Conservation (phyloP, 495 filamentous ascomycete genomes). For the Penicillium maclennaniae region DNA sequence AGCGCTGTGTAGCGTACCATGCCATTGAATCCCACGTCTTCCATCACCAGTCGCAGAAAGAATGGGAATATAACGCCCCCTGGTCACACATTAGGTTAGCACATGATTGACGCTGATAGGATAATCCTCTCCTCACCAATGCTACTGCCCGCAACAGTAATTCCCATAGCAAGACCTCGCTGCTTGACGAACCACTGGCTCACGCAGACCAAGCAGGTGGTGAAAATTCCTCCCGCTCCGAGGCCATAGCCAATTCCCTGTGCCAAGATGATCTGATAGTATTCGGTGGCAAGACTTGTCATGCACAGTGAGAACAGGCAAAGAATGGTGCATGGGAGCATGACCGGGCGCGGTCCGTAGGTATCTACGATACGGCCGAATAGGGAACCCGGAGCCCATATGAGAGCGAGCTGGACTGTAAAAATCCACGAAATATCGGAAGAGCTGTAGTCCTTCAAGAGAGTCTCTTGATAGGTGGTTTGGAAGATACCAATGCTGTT, state of each 20-base stretch:
- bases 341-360: not conserved
- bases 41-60: too few species aligned
- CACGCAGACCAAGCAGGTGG: constrained; percentile 44
- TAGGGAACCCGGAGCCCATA: constrained; percentile 28
- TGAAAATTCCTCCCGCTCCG: constrained; percentile 38
- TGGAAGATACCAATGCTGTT: not conserved
- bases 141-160: not conserved
- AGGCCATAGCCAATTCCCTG: constrained; percentile 51
- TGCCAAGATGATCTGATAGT: constrained; percentile 55
- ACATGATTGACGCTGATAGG: constrained; percentile 12
- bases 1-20: too few species aligned
- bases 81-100: not conserved
- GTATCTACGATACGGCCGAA: constrained; percentile 21
- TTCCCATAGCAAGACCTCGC: constrained; percentile 46
- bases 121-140: constrained; percentile 36
- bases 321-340: too few species aligned
- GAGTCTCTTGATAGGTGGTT: not conserved
- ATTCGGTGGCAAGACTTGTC: constrained; percentile 45
- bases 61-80: too few species aligned
- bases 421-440: constrained; percentile 10
- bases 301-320: constrained; percentile 38
- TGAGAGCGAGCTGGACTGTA: constrained; percentile 31
- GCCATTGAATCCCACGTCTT: too few species aligned
- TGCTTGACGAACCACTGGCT: constrained; percentile 50
- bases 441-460: not conserved